Percentiles rank a stretch among this genome's conserved stretches.
Conservation (phyloP, 331 rosid species). For the Quercus phellos region DNA sequence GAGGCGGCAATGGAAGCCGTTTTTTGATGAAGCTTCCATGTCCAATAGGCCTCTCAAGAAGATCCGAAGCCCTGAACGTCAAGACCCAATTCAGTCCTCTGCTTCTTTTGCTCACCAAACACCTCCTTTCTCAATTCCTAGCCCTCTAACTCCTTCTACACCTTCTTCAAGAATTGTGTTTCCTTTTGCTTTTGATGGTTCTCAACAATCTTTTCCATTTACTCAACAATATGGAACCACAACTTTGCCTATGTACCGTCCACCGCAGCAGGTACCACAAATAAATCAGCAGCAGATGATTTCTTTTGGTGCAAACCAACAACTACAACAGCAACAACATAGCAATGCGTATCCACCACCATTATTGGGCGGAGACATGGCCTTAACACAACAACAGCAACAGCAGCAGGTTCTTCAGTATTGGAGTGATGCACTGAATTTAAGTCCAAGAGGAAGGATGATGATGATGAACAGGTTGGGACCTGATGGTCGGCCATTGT, state of each 20-base stretch:
- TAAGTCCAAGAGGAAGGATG: conserved; percentile 64
- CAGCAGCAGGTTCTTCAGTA: conserved; percentile 66
- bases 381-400: conserved; percentile 28
- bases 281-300: conserved; percentile 43
- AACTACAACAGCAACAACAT: conserved; percentile 19
- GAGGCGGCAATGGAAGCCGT: conserved; percentile 47
- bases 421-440: conserved; percentile 72
- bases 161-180: conserved; percentile 54
- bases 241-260: conserved; percentile 26
- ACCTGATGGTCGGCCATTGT: conserved; percentile 39
- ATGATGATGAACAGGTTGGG: conserved; percentile 62
- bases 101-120: conserved; percentile 25
- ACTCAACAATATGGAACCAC: conserved; percentile 34
- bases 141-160: conserved; percentile 10
- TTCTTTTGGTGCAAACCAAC: conserved; percentile 41
- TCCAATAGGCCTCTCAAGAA: conserved; percentile 70
- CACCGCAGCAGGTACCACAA: conserved; percentile 27
- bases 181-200: conserved; percentile 59
- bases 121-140: conserved; percentile 17
- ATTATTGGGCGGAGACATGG: conserved; percentile 20
- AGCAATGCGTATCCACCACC: conserved; percentile 33
- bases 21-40: conserved; percentile 57
- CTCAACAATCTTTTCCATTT: conserved; percentile 38
- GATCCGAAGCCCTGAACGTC: conserved; percentile 56
- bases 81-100: conserved; percentile 24